Evolutionary conservation across 1,139 yeast species (phyloP), one percentile per base, ranked within the genome.

Genomic region (Saccharomyces hybrid): DNA sequence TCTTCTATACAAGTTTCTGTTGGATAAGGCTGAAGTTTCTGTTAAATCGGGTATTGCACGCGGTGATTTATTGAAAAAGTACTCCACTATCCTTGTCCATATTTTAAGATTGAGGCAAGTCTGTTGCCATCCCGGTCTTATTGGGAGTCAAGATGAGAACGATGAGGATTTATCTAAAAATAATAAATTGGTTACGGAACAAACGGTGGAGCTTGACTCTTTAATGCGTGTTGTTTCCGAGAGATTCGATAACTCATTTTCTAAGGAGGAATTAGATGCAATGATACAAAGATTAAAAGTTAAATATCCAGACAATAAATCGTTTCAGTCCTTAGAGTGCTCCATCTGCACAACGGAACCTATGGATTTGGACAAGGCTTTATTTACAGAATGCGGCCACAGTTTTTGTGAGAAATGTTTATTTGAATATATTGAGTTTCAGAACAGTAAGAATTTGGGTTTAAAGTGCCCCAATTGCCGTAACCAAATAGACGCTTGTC

Each of bases 41-140:
- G 89, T 90, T 58, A 74, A 73, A 46, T 84, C 82, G 53, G 84
- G 86, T 49, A 69, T 86, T 53, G 77, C 77, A 2, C 71, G 74
- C 6, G 97, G 97, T 2, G 81, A 86, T 58, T 74, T 88, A n/a
- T 70, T 88, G 63, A 84, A 81, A 58, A 82, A 80, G 56, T 91
- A 88, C 67, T 82, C 95, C 1, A 84, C 88, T 48, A 88, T 93
- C 60, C 73, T 93, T 59, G 86, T 95, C 1, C 95, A 88, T 65
- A 86, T 93, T 57, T 71, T 91, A 58, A 76, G 98, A 54, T 75
- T 93, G 48, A 77, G 98, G 54, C 98, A 93, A 68, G 81, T 87
- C 0, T 93, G 98, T 67, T 89, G 97, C 66, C 97, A 93, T 67
- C 79, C 86, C 4, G 80, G 80, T 54, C 72, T 88, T 55, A 79